Base-by-base conservation (phyloP, 352 stramenopile genomes). In the Phytophthora sp. region DNA sequence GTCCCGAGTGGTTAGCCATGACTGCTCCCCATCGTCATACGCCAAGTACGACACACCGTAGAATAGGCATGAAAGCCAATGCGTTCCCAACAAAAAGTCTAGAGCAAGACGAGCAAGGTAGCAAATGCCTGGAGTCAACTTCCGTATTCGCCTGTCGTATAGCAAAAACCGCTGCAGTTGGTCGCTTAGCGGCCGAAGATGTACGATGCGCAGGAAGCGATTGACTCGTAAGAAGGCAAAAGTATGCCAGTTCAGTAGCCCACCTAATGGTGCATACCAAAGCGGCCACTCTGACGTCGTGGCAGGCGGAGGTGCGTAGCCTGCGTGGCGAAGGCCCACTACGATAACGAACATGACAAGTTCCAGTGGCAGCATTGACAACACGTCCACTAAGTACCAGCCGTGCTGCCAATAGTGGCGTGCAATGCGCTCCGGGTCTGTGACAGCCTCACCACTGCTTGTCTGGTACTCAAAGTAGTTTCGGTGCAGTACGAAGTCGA, bases 401-500 rank as follows among this genome's bases (percentile, higher is more conserved):
- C 82, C 79, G 26, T 76, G 39, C 4, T 48, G 49, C 72, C 75
- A 84, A 54, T 89, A 91, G 26, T 89, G 69, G 0, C 37, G 49
- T 0, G 69, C 56, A 15, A 88, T 85, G 2, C 50, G 64, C 4
- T 61, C 32, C 5, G 39, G 54, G 31, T 85, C 82, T 10, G 67
- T 72, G 17, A 87, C 67, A 39, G 70, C 17, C 27, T 82, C 77
- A 12, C 69, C 84, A 11, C 43, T 61, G 17, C 58, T 64, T 9
- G 79, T 68, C 18, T 82, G 39, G 48, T 75, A 90, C 52, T 69
- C 74, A 31, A 93, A 93, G 49, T 76, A 81, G 30, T 66, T 68
- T 15, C 76, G 75, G 35, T 87, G 72, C 31, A 93, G 67, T 13
- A 84, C 45, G 12, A 91, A 82, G 54, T 93, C 82, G 18, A 79